Percentiles rank a stretch among this genome's conserved stretches.
These are phyloP conservation scores for Pelargonium citronellum DNA, from an alignment of 441 rosid species.

Conservation along the genomic window DNA sequence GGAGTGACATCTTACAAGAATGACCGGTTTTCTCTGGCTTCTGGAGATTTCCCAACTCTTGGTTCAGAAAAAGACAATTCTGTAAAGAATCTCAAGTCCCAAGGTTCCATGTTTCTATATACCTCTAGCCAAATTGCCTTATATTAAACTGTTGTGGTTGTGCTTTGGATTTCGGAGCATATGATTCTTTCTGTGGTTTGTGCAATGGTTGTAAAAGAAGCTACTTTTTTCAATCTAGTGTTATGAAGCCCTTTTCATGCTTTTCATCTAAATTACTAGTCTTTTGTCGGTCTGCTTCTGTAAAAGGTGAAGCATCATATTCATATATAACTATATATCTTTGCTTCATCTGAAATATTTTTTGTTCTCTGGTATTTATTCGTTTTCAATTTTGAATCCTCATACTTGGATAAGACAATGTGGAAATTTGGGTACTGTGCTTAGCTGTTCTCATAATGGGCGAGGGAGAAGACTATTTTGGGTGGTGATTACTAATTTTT, in stretches of 20 bases:
- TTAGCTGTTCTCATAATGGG: background rate
- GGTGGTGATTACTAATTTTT: background rate
- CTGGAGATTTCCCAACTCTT: constrained; percentile 95
- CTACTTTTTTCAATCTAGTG: background rate
- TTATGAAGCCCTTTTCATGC: background rate
- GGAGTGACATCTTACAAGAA: constrained; percentile 52
- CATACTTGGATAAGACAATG: background rate
- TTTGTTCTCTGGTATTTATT: background rate
- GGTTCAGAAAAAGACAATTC: constrained; percentile 70
- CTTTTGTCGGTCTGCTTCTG: background rate
- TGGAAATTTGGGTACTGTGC: background rate
- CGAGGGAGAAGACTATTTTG: background rate
- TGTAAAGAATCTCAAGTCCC: constrained; percentile 43
- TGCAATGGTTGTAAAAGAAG: background rate
- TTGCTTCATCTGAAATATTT: background rate
- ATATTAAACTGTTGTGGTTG: too few species aligned
- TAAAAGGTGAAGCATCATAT: background rate
- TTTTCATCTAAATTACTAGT: background rate
- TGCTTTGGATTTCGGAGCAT: too few species aligned
- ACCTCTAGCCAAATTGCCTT: background rate
- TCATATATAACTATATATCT: background rate
- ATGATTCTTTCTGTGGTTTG: background rate
- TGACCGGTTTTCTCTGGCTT: constrained; percentile 71
- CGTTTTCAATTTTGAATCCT: background rate
- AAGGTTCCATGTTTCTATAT: constrained; percentile 43